Conservation (phyloP, 495 filamentous ascomycete genomes). For the Astrothelium macrocarpum region DNA sequence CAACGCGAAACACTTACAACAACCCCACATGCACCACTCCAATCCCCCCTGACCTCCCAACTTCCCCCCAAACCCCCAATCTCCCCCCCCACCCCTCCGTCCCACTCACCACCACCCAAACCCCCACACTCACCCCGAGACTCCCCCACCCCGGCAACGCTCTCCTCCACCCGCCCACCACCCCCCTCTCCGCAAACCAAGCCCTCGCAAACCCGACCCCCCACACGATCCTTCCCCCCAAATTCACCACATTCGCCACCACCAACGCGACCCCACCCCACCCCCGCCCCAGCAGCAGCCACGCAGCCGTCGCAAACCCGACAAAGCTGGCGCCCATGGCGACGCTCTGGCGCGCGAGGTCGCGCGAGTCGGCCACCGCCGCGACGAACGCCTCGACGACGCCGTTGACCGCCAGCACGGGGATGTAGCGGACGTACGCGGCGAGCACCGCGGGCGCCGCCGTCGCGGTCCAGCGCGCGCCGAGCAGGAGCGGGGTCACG, state of each 20-base stretch:
- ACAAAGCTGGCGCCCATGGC: conserved; percentile 76
- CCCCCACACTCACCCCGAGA: conserved; percentile 19
- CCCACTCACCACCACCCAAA: conserved; percentile 29
- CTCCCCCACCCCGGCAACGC: conserved; percentile 15
- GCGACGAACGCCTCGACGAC: conserved; percentile 87
- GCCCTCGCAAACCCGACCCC: conserved; percentile 57
- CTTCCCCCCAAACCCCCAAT: conserved; percentile 32
- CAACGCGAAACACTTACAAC: conserved; percentile 45
- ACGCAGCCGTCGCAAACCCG: conserved; percentile 62
- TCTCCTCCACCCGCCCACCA: conserved; percentile 13
- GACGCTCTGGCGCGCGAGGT: conserved; percentile 63
- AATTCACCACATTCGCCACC: conserved; percentile 74
- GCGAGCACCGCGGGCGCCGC: too few relatives aligned
- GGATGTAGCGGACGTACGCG: conserved; percentile 69
- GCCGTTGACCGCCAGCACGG: conserved; percentile 84
- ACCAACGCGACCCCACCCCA: conserved; percentile 67
- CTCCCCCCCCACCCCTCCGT: conserved; percentile 24
- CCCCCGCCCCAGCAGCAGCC: conserved; percentile 53
- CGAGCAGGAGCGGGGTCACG: conserved; percentile 62
- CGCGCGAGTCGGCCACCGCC: conserved; percentile 58
- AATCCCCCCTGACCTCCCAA: conserved; percentile 42
- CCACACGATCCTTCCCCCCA: conserved; percentile 74
- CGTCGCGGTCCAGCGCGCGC: conserved; percentile 63
- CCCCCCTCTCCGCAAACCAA: conserved; percentile 46
- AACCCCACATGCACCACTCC: conserved; percentile 45